phyloP scores from a whole-genome alignment of 1,284 basidiomycete genomes.

The Butyriboletus appendiculatus region DNA sequence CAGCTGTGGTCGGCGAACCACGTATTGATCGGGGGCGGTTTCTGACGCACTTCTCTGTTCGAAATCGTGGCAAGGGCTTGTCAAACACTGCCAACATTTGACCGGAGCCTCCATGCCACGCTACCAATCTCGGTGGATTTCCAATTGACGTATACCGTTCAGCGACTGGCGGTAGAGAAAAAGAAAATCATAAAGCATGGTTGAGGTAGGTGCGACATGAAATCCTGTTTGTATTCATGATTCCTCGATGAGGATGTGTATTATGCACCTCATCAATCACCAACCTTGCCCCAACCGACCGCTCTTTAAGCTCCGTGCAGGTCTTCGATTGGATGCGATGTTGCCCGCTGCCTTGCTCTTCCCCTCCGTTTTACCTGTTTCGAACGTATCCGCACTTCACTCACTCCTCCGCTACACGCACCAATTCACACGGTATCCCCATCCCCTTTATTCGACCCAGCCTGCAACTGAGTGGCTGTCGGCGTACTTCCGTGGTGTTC shows the following conservation, averaged over 20 bases:
- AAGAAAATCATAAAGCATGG: neutral
- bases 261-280: conserved; percentile 12
- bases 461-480: conserved; percentile 5
- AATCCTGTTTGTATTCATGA: conserved; percentile 12
- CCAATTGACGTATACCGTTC: conserved; percentile 14
- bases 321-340: conserved; percentile 13
- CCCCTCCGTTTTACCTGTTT: conserved; percentile 17
- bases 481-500: conserved; percentile 6
- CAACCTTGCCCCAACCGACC: conserved; percentile 8
- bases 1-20: conserved; percentile 31
- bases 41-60: conserved; percentile 20
- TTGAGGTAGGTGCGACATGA: conserved; percentile 11
- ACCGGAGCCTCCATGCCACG: conserved; percentile 11
- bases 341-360: conserved; percentile 26
- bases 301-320: conserved; percentile 32
- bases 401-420: conserved; percentile 9
- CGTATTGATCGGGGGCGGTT: conserved; percentile 29
- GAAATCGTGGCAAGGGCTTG: conserved; percentile 21
- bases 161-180: conserved; percentile 14
- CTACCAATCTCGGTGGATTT: conserved; percentile 9
- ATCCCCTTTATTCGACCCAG: conserved; percentile 4
- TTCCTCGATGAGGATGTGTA: conserved; percentile 3
- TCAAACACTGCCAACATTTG: conserved; percentile 23
- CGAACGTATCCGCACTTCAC: conserved; percentile 13
- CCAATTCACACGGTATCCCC: conserved; percentile 10